Evolutionary conservation across 768 basidiomycete genomes (phyloP), one percentile per base, ranked within the genome.

Genomic region (Candolleomyces aberdarensis): DNA sequence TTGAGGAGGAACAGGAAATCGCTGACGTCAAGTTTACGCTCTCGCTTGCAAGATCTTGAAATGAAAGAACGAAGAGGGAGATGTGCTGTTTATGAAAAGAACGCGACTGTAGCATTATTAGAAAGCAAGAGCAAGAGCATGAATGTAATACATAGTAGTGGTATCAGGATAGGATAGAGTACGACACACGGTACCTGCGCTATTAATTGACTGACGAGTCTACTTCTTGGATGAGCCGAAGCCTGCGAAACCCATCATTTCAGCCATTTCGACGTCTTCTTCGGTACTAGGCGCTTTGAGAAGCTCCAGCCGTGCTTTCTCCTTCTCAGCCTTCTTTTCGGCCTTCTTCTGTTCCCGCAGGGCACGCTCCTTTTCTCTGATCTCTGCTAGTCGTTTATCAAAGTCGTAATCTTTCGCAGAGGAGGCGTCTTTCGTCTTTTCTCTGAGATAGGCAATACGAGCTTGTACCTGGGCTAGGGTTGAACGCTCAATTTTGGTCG

Each of bases 391-490:
- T 29, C 97, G 91, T 69, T 90, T 78, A 68, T 95, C 89, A 75
- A 99, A 99, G 75, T 99, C 96, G 69, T 85, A 99, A n/a, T 88
- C 85, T 70, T 97, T 97, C 0, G 92, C 89, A 29, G 83, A 79
- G 0, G 94, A 86, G 8, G 88, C 87, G 46, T 91, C 87, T 63
- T 87, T 89, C 2, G 96, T 96, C 73, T 87, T 88, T 72, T 92
- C 94, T 14, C 96, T 87, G 32, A 99, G 78, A 41, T 83, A 77
- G 0, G 92, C 92, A 74, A 99, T 98, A 62, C 91, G 87, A 5
- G 88, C 88, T 49, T 94, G 91, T 56, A 99, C 97, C 76, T 99
- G 94, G 64, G 88, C 87, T 17, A 98, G 75, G 0, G 96, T 96
- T 2, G 97, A 98, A 17, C 95, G 85, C 67, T 87, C 88, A 58